Evolutionary conservation across 208 protist genomes (phyloP).

Genomic region (Crithidia thermophila): DNA sequence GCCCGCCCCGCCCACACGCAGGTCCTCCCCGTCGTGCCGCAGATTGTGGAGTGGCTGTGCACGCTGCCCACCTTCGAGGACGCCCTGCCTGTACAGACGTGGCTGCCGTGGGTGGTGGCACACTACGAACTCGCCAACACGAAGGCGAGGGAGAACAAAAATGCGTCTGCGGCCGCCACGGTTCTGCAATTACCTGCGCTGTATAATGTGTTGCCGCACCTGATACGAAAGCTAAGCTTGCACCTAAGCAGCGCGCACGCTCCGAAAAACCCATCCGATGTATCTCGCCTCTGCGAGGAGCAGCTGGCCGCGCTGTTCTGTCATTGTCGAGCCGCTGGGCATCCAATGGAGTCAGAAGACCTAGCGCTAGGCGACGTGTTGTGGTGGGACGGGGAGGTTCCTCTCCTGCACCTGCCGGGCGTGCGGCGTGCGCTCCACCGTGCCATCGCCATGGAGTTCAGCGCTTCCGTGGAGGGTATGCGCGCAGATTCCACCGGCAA

Average conservation of each 20-base stretch:
- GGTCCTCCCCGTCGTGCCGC: slow-evolving; percentile 44
- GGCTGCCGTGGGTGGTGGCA: slow-evolving; percentile 44
- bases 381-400: slow-evolving; percentile 50
- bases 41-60: slow-evolving; percentile 64
- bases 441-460: background rate
- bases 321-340: background rate
- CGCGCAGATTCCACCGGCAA: no score
- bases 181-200: slow-evolving; percentile 18
- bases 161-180: background rate
- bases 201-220: slow-evolving; percentile 29
- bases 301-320: background rate
- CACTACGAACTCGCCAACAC: slow-evolving; percentile 2
- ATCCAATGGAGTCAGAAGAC: background rate
- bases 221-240: slow-evolving; percentile 19
- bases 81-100: slow-evolving; percentile 20
- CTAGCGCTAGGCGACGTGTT: slow-evolving; percentile 32
- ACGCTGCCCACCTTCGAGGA: slow-evolving; percentile 40
- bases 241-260: background rate
- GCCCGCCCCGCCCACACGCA: slow-evolving; percentile 32
- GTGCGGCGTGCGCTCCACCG: slow-evolving; percentile 33
- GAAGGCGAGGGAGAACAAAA: background rate
- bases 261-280: background rate
- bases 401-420: slow-evolving; percentile 35
- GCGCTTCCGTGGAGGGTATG: background rate
- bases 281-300: background rate